Base-by-base conservation (phyloP, 2,329 filamentous ascomycete genomes). In the Orbilia oligospora region DNA sequence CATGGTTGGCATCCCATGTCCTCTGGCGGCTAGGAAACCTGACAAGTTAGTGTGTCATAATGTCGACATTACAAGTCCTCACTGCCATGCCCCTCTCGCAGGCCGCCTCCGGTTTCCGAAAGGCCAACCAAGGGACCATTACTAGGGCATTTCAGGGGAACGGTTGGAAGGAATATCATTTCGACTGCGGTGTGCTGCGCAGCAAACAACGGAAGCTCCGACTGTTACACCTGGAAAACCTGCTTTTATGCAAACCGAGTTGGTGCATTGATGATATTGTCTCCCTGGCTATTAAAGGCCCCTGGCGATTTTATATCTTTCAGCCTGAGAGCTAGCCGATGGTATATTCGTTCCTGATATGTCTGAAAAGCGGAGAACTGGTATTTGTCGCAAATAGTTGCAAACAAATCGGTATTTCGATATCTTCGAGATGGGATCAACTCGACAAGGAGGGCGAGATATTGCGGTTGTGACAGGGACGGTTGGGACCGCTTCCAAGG, bases 1-100 rank as follows among this genome's bases (percentile, higher is more conserved):
- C 49, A 61, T 67, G 70, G 44, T 46, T 46, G 18, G 41, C 53
- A 67, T 67, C 49, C 69, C 70, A 56, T 61, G 55, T 44, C 6
- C 18, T 44, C 56, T 61, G 49, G 70, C 61, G 70, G 70, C 51
- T 65, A 72, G 49, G 22, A 72, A 38, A 30, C 67, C 48, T 49
- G 69, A 64, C 61, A 55, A 49, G 18, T 53, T 51, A 73, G 70
- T 58, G 56, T 61, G 51, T 67, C 66, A 76, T 76, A 76, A 76
- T 76, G 66, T 76, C 72, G 72, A 76, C 72, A 76, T 76, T 49
- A 67, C 70, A 67, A 51, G 61, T 51, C 49, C 61, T 51, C 48
- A 20, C 38, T 51, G 24, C 30, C 27, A 24, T 55, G 56, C 58
- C 27, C 46, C 46, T 71, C 63, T 66, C 36, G 46, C 69, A 67